These are phyloP conservation scores for Stipa capillata DNA, from an alignment of 176 grass and related monocot genomes.

Conservation along the genomic window DNA sequence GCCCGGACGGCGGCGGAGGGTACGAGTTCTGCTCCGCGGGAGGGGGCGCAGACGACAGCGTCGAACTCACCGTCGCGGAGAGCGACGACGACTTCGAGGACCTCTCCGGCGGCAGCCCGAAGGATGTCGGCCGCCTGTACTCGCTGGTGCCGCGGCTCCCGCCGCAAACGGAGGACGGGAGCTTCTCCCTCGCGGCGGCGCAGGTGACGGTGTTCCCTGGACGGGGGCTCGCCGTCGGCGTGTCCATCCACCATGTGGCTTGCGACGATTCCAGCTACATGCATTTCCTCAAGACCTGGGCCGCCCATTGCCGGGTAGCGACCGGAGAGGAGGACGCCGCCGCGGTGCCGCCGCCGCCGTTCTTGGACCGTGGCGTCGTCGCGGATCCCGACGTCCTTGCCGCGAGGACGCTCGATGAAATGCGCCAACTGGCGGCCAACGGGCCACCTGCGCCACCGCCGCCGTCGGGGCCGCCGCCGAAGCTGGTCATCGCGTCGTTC, in stretches of 20 bases:
- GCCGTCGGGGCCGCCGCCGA: neutral
- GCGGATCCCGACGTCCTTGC: slow-evolving; percentile 55
- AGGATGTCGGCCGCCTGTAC: slow-evolving; percentile 38
- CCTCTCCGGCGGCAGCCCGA: slow-evolving; percentile 33
- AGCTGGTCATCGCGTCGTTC: slow-evolving; percentile 64
- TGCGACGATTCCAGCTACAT: slow-evolving; percentile 93
- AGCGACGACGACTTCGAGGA: slow-evolving; percentile 54
- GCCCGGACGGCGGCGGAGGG: slow-evolving; percentile 14
- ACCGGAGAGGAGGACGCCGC: neutral
- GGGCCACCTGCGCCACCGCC: slow-evolving; percentile 39
- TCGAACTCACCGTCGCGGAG: slow-evolving; percentile 57
- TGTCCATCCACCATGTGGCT: slow-evolving; percentile 82
- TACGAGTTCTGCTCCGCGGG: slow-evolving; percentile 52
- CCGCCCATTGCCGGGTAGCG: slow-evolving; percentile 18
- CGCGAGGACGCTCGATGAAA: slow-evolving; percentile 69
- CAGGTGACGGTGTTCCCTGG: slow-evolving; percentile 73
- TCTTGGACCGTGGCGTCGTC: slow-evolving; percentile 47
- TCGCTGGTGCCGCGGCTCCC: slow-evolving; percentile 61
- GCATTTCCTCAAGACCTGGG: slow-evolving; percentile 86
- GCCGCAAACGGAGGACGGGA: neutral
- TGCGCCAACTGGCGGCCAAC: slow-evolving; percentile 45
- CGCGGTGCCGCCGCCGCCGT: slow-evolving; percentile 5
- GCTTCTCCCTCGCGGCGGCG: slow-evolving; percentile 50
- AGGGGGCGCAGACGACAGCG: neutral
- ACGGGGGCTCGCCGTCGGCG: slow-evolving; percentile 49